Evolutionary conservation across 257 asterid species (phyloP).

Genomic region (Handroanthus guayacan): DNA sequence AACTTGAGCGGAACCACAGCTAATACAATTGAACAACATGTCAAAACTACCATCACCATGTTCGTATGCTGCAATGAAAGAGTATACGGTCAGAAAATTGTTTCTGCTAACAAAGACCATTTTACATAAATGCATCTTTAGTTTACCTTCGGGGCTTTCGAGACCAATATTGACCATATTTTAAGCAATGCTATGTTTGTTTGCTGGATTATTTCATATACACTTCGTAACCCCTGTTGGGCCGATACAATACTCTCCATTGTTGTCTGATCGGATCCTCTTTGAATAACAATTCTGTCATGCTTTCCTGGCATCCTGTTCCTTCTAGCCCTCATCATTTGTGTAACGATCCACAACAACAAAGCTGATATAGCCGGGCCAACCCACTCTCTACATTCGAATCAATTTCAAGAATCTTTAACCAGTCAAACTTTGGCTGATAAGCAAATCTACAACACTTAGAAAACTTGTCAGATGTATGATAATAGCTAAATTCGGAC

Average conservation of each 20-base stretch:
- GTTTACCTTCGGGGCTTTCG: conserved; percentile 79
- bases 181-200: conserved; percentile 70
- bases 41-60: conserved; percentile 58
- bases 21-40: conserved; percentile 45
- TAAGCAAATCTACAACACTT: not conserved
- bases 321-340: conserved; percentile 54
- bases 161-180: conserved; percentile 68
- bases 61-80: conserved; percentile 64
- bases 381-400: conserved; percentile 67
- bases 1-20: conserved; percentile 71
- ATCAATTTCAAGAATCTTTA: not conserved
- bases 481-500: not conserved
- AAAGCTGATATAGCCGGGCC: conserved; percentile 68
- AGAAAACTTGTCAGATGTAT: not conserved
- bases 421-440: not conserved
- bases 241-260: conserved; percentile 86
- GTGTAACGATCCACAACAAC: conserved; percentile 55
- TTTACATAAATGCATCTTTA: too few relatives aligned
- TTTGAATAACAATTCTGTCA: conserved; percentile 57
- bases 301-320: conserved; percentile 43
- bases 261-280: conserved; percentile 70
- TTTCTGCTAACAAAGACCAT: too few relatives aligned
- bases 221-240: conserved; percentile 73
- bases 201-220: conserved; percentile 65
- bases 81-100: too few relatives aligned